phyloP scores from a whole-genome alignment of 176 grass and related monocot genomes.

The Microstegium vimineum region DNA sequence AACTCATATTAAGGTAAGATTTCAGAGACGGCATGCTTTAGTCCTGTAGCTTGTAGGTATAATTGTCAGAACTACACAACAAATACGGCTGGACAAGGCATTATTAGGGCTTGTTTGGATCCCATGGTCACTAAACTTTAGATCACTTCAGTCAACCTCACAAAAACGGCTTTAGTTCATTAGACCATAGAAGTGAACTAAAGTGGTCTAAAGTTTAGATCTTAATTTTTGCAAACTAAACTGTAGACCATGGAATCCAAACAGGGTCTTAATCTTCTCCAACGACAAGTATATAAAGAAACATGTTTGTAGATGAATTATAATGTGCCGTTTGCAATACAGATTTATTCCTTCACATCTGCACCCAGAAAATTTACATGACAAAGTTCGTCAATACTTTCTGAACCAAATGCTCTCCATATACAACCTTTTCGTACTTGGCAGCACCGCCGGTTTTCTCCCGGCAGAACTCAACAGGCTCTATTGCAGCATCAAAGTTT shows the following conservation, averaged over 20 bases:
- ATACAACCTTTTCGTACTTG: conserved; percentile 64
- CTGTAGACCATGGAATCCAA: no score
- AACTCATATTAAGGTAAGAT: no score
- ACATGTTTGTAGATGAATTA: background rate
- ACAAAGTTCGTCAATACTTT: conserved; percentile 74
- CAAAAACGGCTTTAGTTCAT: no score
- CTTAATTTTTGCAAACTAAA: no score
- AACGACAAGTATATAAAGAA: background rate
- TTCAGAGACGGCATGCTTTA: no score
- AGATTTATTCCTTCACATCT: background rate
- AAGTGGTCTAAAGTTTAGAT: no score
- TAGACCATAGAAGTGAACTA: no score
- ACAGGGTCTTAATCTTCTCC: background rate
- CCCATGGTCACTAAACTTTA: no score
- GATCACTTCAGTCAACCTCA: no score
- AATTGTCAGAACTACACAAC: no score
- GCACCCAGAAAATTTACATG: conserved; percentile 15
- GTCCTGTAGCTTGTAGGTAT: no score
- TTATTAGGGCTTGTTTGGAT: background rate
- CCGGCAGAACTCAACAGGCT: conserved; percentile 60
- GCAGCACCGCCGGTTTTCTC: conserved; percentile 51
- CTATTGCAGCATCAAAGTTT: conserved; percentile 69
- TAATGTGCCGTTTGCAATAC: background rate
- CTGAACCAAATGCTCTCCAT: conserved; percentile 71
- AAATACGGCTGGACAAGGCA: background rate